Base-by-base conservation (phyloP, 116 monocot genomes). In the Thalassia testudinum region DNA sequence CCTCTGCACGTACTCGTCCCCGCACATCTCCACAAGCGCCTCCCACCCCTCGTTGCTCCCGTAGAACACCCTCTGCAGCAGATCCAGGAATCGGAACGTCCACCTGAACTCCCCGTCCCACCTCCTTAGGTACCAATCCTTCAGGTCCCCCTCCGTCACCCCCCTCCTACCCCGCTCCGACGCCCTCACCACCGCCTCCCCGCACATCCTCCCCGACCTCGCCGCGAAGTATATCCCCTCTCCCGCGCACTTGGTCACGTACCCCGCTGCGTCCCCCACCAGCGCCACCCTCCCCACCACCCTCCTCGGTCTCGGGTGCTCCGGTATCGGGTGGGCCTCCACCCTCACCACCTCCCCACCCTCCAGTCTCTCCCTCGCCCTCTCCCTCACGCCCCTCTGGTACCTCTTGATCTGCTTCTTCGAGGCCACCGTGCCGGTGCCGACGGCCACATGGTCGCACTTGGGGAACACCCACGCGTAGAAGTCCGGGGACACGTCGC, bases 401-500 rank as follows among this genome's bases (percentile, higher is more conserved):
- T 75, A 75, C 26, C 24, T 45, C 63, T 80, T 83, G 43, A 92
- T 83, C 8, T 77, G 29, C 5, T 62, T 13, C 63, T 80, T 83
- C 17, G 83, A 50, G 12, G 45, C 42, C 17, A 71, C 68, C 24
- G 92, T 92, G 19, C 92, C 92, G 12, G 92, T 83, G 14, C 92
- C 92, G 37, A 92, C 92, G 17, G 92, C 92, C 21, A 92, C 92
- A 65, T 86, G 92, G 57, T 92, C 92, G 80, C 92, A 92, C 30
- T 92, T 86, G 37, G 92, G 92, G 75, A 92, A 92, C 14, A 91
- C 91, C 91, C 91, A 91, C 25, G 66, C 92, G 77, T 86, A 86
- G 83, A 92, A 92, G 60, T 92, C 86, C 11, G 92, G 92, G 13
- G 80, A 83, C 0, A 92, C 92, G 72, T 92, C 92, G 37, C 49